phyloP scores from a whole-genome alignment of 352 stramenopile species.

The Phytopythium oedochilum region DNA sequence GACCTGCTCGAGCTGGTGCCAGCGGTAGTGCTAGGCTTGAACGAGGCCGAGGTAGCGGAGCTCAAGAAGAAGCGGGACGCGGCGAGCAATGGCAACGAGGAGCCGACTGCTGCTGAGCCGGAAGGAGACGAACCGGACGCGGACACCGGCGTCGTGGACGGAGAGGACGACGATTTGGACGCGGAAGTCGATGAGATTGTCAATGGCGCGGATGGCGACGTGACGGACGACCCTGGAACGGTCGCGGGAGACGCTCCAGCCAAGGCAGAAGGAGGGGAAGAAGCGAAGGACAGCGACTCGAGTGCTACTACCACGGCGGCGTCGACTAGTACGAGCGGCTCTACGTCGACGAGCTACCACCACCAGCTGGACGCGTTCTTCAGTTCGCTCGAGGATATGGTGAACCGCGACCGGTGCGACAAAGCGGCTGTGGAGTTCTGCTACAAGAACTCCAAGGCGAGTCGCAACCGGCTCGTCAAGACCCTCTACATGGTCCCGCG shows the following conservation, averaged over 20 bases:
- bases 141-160: slow-evolving; percentile 10
- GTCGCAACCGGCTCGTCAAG: slow-evolving; percentile 87
- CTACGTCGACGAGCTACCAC: slow-evolving; percentile 67
- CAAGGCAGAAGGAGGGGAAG: slow-evolving; percentile 16
- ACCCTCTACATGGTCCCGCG: slow-evolving; percentile 93
- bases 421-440: slow-evolving; percentile 96
- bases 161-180: slow-evolving; percentile 27
- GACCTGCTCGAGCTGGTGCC: slow-evolving; percentile 94
- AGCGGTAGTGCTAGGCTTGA: slow-evolving; percentile 90
- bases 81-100: slow-evolving; percentile 26
- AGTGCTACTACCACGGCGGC: neutral
- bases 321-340: slow-evolving; percentile 5
- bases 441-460: slow-evolving; percentile 94
- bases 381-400: slow-evolving; percentile 90
- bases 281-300: slow-evolving; percentile 16
- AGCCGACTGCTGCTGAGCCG: slow-evolving; percentile 27
- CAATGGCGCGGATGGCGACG: slow-evolving; percentile 25
- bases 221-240: slow-evolving; percentile 13
- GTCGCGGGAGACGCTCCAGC: slow-evolving; percentile 11
- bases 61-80: slow-evolving; percentile 83
- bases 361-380: slow-evolving; percentile 93
- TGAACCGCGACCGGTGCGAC: slow-evolving; percentile 94
- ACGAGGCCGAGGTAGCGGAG: slow-evolving; percentile 81
- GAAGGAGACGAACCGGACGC: slow-evolving; percentile 30
- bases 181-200: slow-evolving; percentile 26